A percentile compares a stretch with the other conserved stretches of the same genome.
Evolutionary conservation across 495 filamentous ascomycete species (phyloP).

Genomic region (Neurospora pannonica): DNA sequence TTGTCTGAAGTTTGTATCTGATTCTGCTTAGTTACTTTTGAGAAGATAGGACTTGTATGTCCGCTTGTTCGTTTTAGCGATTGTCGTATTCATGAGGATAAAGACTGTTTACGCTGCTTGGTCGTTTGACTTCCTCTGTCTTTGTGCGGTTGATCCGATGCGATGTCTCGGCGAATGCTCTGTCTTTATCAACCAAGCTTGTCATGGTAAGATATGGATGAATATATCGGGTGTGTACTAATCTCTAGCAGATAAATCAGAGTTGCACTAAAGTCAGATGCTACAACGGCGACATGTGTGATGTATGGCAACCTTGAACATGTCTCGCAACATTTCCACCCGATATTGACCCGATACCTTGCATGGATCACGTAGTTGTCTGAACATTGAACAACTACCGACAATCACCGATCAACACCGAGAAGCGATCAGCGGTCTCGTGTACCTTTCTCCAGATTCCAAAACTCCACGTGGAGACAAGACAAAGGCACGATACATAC

Average conservation of each 20-base stretch:
- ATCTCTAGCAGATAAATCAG: no score
- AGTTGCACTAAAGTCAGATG: no score
- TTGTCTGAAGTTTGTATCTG: background rate
- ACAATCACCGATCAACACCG: background rate
- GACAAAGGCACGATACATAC: no score
- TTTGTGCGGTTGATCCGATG: no score
- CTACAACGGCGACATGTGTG: background rate
- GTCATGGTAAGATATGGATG: no score
- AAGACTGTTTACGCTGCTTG: background rate
- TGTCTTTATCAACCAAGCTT: no score
- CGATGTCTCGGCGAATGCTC: no score
- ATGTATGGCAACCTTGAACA: background rate
- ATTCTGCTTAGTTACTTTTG: background rate
- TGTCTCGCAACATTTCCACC: no score
- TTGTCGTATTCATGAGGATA: background rate
- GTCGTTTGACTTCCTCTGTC: no score
- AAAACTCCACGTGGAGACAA: no score
- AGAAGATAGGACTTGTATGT: background rate
- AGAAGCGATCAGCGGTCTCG: background rate
- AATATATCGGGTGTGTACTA: no score
- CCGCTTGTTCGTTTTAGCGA: background rate
- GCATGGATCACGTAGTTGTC: background rate
- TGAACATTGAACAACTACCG: background rate
- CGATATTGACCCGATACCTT: background rate
- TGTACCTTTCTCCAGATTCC: background rate